Evolutionary conservation across 176 grass and related monocot genomes (phyloP).

Genomic region (Oryza coarctata): DNA sequence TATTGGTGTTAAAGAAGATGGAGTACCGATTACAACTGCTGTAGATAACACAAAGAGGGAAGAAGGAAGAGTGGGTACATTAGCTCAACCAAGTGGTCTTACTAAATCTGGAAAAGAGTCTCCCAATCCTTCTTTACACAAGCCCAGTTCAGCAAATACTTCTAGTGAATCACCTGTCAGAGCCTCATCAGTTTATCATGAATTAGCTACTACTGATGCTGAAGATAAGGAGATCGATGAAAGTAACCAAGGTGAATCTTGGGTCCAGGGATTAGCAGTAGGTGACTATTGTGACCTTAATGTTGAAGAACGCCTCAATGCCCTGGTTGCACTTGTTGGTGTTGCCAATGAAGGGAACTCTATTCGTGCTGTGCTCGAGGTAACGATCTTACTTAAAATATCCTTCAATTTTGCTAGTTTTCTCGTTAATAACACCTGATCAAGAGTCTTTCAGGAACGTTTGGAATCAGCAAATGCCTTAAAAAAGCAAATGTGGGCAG

Average conservation of each 20-base stretch:
- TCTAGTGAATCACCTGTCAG: slow-evolving; percentile 43
- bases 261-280: slow-evolving; percentile 82
- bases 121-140: slow-evolving; percentile 41
- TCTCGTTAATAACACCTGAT: slow-evolving; percentile 27
- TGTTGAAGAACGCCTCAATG: slow-evolving; percentile 88
- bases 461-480: slow-evolving; percentile 92
- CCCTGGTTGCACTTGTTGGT: slow-evolving; percentile 74
- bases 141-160: slow-evolving; percentile 31
- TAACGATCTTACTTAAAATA: slow-evolving; percentile 26
- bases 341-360: slow-evolving; percentile 79
- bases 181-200: slow-evolving; percentile 49
- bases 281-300: slow-evolving; percentile 87
- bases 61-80: slow-evolving; percentile 27
- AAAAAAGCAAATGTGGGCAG: slow-evolving; percentile 98
- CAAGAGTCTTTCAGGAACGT: slow-evolving; percentile 65
- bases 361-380: slow-evolving; percentile 64
- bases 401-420: slow-evolving; percentile 15
- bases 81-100: slow-evolving; percentile 33
- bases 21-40: slow-evolving; percentile 14
- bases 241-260: slow-evolving; percentile 70
- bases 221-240: slow-evolving; percentile 83
- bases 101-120: slow-evolving; percentile 43
- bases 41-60: slow-evolving; percentile 30
- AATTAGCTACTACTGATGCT: slow-evolving; percentile 41
- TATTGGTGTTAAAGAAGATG: slow-evolving; percentile 38